These are phyloP conservation scores for Xylariaceae sp. DNA, from an alignment of 2,329 filamentous ascomycete species.

Conservation along the genomic window DNA sequence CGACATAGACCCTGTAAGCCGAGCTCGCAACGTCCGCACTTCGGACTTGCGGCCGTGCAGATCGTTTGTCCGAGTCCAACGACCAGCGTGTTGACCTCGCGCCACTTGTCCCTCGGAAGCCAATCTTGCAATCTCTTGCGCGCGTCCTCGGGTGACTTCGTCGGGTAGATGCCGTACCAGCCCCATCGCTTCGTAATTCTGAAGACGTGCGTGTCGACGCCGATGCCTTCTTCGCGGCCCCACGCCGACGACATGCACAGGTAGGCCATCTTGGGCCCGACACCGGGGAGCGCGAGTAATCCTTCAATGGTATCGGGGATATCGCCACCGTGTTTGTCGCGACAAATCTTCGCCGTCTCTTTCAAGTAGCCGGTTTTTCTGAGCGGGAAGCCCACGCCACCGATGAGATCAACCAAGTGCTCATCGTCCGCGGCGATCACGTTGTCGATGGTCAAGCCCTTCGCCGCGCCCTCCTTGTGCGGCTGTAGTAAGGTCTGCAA, in stretches of 20 bases:
- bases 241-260: slow-evolving; percentile 73
- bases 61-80: slow-evolving; percentile 86
- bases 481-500: slow-evolving; percentile 69
- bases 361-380: slow-evolving; percentile 87
- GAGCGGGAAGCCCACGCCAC: slow-evolving; percentile 87
- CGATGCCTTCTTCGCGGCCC: slow-evolving; percentile 66
- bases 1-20: slow-evolving; percentile 71
- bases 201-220: slow-evolving; percentile 92
- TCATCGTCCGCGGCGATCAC: slow-evolving; percentile 66
- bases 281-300: slow-evolving; percentile 72
- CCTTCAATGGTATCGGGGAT: slow-evolving; percentile 75
- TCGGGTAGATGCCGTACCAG: slow-evolving; percentile 64
- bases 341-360: slow-evolving; percentile 64
- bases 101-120: slow-evolving; percentile 81
- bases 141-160: slow-evolving; percentile 73
- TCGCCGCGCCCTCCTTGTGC: slow-evolving; percentile 38
- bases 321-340: slow-evolving; percentile 65
- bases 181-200: slow-evolving; percentile 92
- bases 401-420: slow-evolving; percentile 66
- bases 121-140: slow-evolving; percentile 69
- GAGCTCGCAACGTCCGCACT: slow-evolving; percentile 81
- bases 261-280: slow-evolving; percentile 93
- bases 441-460: slow-evolving; percentile 67
- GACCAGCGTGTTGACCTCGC: slow-evolving; percentile 84
- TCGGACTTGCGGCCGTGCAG: slow-evolving; percentile 71